A percentile compares a stretch with the other conserved stretches of the same genome.
These are phyloP conservation scores for Lentinula sp. DNA, from an alignment of 768 basidiomycete genomes.

Conservation along the genomic window DNA sequence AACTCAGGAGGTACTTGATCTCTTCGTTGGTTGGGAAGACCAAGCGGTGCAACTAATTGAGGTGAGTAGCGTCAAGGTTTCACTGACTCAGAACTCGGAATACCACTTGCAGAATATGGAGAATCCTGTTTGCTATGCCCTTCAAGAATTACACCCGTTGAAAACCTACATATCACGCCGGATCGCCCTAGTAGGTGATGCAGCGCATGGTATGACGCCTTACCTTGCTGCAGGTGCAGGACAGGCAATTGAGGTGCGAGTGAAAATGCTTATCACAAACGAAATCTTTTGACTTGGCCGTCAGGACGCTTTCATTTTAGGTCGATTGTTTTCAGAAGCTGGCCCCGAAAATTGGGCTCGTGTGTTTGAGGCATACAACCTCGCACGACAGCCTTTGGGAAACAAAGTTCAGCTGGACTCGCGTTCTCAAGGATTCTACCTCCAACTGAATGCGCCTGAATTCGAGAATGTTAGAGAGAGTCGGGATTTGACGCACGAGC, in stretches of 20 bases:
- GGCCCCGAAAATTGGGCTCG: constrained; percentile 5
- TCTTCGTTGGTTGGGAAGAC: constrained; percentile 37
- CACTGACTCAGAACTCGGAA: background rate
- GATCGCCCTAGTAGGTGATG: background rate
- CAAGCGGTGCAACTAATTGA: constrained; percentile 39
- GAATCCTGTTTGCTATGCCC: constrained; percentile 23
- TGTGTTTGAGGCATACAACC: constrained; percentile 22
- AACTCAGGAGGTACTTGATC: constrained; percentile 28
- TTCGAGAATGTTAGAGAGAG: constrained; percentile 8
- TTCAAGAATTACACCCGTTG: constrained; percentile 23
- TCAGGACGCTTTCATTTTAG: constrained; percentile 33
- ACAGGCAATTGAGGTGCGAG: constrained; percentile 21
- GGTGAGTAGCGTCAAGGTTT: constrained; percentile 19
- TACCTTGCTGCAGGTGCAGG: constrained; percentile 20
- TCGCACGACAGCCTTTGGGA: constrained; percentile 21
- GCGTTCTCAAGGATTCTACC: background rate
- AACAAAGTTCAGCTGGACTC: constrained; percentile 2
- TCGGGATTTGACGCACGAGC: background rate
- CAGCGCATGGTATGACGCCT: constrained; percentile 21
- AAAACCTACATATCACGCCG: constrained; percentile 19
- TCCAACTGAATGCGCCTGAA: constrained; percentile 2
- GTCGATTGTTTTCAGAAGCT: constrained; percentile 13
- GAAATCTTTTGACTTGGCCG: background rate
- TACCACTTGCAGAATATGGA: constrained; percentile 11
- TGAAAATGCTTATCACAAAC: background rate